Conservation (phyloP, 2,329 filamentous ascomycete genomes). For the Lasiodiplodia hormozganensis region DNA sequence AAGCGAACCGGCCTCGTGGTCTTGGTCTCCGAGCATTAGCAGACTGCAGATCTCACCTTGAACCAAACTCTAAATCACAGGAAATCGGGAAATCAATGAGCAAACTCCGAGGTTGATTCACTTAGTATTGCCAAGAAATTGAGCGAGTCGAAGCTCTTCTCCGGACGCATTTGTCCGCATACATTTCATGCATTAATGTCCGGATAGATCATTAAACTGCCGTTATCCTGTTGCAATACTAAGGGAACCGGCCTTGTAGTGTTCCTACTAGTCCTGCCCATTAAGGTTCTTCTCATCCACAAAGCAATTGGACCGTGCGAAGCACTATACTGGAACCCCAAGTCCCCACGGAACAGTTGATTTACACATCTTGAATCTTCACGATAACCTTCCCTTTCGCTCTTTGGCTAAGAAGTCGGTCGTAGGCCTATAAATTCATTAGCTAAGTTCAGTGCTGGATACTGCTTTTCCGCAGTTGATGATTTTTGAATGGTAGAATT, state of each 20-base stretch:
- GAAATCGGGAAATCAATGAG: not conserved
- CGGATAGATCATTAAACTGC: too few species aligned
- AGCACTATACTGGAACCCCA: not conserved
- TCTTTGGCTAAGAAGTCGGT: slow-evolving; percentile 31
- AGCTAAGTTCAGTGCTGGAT: not conserved
- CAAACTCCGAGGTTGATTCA: not conserved
- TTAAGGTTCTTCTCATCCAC: not conserved
- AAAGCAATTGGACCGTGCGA: not conserved
- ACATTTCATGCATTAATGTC: too few species aligned
- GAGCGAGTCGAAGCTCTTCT: too few species aligned
- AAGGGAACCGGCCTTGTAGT: too few species aligned
- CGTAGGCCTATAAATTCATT: slow-evolving; percentile 31
- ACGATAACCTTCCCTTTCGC: slow-evolving; percentile 34
- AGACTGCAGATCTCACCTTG: not conserved
- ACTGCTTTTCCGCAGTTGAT: too few species aligned
- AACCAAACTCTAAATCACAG: not conserved
- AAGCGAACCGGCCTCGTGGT: not conserved
- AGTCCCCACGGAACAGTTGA: not conserved
- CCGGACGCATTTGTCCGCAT: too few species aligned
- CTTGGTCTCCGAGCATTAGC: not conserved
- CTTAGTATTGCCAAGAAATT: too few species aligned
- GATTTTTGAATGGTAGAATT: not conserved
- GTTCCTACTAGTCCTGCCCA: not conserved
- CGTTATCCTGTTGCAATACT: too few species aligned
- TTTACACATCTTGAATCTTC: slow-evolving; percentile 30